Evolutionary conservation across 805 yeast genomes (phyloP), one percentile per base, ranked within the genome.

Genomic region (Hanseniaspora hatyaiensis): DNA sequence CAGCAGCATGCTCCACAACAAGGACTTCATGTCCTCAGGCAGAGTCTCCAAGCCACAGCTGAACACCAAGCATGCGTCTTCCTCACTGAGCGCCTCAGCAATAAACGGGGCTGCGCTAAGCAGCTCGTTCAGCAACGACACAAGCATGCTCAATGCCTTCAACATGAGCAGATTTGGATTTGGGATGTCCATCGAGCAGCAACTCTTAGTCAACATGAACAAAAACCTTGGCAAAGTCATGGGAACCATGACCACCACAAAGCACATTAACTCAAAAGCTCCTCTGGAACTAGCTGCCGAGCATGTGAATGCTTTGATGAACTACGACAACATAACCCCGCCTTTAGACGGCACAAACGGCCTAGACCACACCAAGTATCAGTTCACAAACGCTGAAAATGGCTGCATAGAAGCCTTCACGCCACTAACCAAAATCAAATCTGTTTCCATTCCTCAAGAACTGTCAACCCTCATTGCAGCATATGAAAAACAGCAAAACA

Each of bases 361-460:
- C 51, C 66, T 75, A 40, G 72, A 73, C 54, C 74, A 81, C 41
- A 78, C 77, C 46, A 71, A 80, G 52, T 87, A 83, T 58, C 80
- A 77, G 57, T 83, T 76, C 60, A 77, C 75, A 8, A 57, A 63
- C 2, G 74, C 71, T 53, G 69, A 66, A 8, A 56, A 63, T 1
- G 68, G 67, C 19, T 71, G 71, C 0, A 53, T 69, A 31, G 70
- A 72, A 4, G 61, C 72, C 1, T 80, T 78, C 53, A 73, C 82
- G n/a, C 80, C 95, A 8, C 87, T 86, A 61, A 88, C 79, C 57
- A 79, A 80, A 57, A 69, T 80, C 2, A 72, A 73, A 29, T 77
- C 79, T 45, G 69, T 79, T 50, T 77, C 75, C 56, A 75, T 88
- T 43, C 96, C 96, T 1, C 95, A 87, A 59, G 77, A 74, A 52